Evolutionary conservation across 2,329 filamentous ascomycete genomes (phyloP), one percentile per base, ranked within the genome.

Genomic region (Cytospora chrysosperma): DNA sequence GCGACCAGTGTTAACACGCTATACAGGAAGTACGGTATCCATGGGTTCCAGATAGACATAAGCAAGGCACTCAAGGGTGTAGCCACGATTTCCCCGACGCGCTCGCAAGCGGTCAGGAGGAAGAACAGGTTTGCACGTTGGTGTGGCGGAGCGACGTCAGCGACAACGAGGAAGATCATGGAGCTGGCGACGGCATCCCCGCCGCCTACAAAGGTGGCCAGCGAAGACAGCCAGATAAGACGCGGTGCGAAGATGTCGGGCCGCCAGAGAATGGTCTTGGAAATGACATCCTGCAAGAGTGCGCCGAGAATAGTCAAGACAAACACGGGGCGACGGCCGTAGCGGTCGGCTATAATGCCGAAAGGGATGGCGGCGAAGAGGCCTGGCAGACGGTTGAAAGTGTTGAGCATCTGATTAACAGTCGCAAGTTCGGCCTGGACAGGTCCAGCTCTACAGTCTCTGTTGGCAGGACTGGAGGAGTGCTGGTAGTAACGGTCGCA

Each of bases 401-500:
- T 59, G 13, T 53, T 59, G 49, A 59, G 57, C 49, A 59, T 53
- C 57, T 59, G 57, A 5, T 34, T 53, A 24, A 59, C 57, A 15
- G 49, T 59, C 49, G 57, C 57, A 40, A 59, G 57, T 26, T 59
- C 49, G 5, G 57, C 51, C 57, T 59, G 57, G 24, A 59, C 49
- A 4, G 57, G 57, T 3, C 32, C 49, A 2, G 26, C 19, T 15
- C 24, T 43, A 51, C 49, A 59, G 17, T 59, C 32, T 26, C 8
- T 34, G 12, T 26, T 32, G 32, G 15, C 57, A 7, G 19, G 7
- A 5, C 17, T 4, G 19, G 49, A 2, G 12, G 34, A 1, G 13
- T 53, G 17, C 17, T 43, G 40, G 40, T 43, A 59, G 13, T 59
- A 21, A 15, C 50, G 57, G 34, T 34, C 51, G 57, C 57, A 59